Conservation (phyloP, 768 basidiomycete species). For the Pleurotus ostreatus region DNA sequence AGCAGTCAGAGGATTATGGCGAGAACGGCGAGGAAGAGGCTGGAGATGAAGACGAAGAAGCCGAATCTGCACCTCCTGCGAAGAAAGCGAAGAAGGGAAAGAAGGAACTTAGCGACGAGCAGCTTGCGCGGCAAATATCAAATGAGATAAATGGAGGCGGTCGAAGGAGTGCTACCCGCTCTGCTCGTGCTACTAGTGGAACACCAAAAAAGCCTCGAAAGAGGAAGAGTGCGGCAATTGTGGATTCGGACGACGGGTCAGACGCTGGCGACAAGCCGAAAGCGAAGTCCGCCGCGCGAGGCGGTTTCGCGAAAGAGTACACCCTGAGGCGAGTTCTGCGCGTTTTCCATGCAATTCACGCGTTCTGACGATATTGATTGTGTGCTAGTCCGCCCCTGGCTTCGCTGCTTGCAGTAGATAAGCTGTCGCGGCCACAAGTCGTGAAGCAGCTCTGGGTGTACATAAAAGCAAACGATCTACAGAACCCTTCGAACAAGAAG, state of each 20-base stretch:
- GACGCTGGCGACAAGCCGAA: conserved; percentile 34
- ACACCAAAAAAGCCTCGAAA: conserved; percentile 39
- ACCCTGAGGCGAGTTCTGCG: conserved; percentile 51
- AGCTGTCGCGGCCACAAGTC: conserved; percentile 81
- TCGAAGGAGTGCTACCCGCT: conserved; percentile 37
- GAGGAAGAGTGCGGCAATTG: conserved; percentile 53
- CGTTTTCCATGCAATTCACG: conserved; percentile 10
- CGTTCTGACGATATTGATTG: conserved; percentile 8
- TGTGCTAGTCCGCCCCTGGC: conserved; percentile 64
- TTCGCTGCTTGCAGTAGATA: conserved; percentile 59
- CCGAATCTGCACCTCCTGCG: conserved; percentile 27
- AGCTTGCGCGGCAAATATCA: conserved; percentile 67
- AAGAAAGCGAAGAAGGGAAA: conserved; percentile 51
- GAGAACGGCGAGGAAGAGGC: conserved; percentile 24
- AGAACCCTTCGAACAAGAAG: conserved; percentile 80
- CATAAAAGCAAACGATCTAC: conserved; percentile 76
- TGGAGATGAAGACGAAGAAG: conserved; percentile 28
- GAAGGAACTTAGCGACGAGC: conserved; percentile 57
- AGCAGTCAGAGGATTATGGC: not conserved
- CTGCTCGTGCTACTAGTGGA: conserved; percentile 30
- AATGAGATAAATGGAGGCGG: conserved; percentile 65
- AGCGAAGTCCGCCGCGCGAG: conserved; percentile 53
- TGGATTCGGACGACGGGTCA: conserved; percentile 49
- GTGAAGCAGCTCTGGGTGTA: conserved; percentile 90
- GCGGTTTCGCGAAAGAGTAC: conserved; percentile 79